Evolutionary conservation across 176 grass and related monocot species (phyloP).

Genomic region (Eleusine coracana): DNA sequence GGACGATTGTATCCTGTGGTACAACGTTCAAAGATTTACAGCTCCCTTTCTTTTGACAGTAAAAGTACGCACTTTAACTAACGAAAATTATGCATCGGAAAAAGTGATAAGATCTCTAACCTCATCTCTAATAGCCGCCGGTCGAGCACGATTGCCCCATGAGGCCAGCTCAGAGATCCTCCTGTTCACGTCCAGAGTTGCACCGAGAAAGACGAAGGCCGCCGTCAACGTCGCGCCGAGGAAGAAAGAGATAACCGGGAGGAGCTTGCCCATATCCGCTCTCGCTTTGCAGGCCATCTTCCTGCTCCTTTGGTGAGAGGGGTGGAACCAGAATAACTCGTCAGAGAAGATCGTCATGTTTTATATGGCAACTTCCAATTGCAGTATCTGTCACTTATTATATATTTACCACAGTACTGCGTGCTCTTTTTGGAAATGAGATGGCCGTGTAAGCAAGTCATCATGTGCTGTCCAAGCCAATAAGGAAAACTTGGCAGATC

Average conservation of each 20-base stretch:
- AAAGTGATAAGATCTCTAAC: conserved; percentile 27
- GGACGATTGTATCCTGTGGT: too few relatives aligned
- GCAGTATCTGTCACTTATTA: neutral
- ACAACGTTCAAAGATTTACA: too few relatives aligned
- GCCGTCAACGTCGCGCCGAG: conserved; percentile 38
- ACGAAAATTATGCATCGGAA: neutral
- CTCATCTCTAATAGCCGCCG: conserved; percentile 3
- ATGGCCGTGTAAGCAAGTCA: neutral
- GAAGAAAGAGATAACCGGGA: conserved; percentile 49
- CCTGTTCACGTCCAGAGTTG: conserved; percentile 36
- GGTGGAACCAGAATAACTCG: neutral
- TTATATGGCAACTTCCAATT: conserved; percentile 15
- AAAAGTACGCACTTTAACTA: neutral
- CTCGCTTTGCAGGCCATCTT: conserved; percentile 41
- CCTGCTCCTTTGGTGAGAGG: conserved; percentile 11
- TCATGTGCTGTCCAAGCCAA: conserved; percentile 6
- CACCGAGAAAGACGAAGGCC: conserved; percentile 38
- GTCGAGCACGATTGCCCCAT: conserved; percentile 32
- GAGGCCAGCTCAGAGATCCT: conserved; percentile 31
- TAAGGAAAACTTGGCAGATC: neutral
- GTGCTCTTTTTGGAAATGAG: neutral
- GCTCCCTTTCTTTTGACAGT: neutral
- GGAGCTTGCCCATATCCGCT: conserved; percentile 37
- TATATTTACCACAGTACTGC: neutral
- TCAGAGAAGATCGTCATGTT: conserved; percentile 39